Evolutionary conservation across 1,284 basidiomycete species (phyloP).

Genomic region (Waitea zeae): DNA sequence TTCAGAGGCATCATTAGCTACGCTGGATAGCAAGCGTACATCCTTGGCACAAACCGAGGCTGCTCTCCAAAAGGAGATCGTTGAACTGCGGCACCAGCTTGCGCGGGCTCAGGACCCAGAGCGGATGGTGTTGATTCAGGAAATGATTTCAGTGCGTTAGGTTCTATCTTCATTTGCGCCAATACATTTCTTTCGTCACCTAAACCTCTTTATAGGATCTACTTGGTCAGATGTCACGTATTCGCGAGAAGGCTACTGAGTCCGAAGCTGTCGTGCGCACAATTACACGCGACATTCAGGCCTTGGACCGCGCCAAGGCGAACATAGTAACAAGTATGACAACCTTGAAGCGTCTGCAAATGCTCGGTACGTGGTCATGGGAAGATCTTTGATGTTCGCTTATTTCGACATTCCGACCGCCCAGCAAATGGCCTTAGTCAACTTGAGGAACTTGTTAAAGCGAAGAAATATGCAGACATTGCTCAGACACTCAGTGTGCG

Average conservation of each 20-base stretch:
- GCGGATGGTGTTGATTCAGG: constrained; percentile 77
- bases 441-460: constrained; percentile 60
- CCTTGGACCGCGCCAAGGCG: constrained; percentile 86
- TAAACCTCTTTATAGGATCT: constrained; percentile 43
- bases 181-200: constrained; percentile 2
- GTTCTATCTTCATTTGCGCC: constrained; percentile 1
- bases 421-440: constrained; percentile 73
- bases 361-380: constrained; percentile 60
- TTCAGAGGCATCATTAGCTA: constrained; percentile 48
- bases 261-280: constrained; percentile 90
- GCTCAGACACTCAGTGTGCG: constrained; percentile 64
- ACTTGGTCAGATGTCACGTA: constrained; percentile 83
- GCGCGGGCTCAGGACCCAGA: constrained; percentile 65
- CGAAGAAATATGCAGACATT: constrained; percentile 71
- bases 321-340: constrained; percentile 87
- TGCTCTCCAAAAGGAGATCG: constrained; percentile 60
- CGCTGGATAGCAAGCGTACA: constrained; percentile 50
- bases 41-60: constrained; percentile 38
- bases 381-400: background rate
- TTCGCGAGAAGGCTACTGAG: constrained; percentile 89
- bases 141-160: constrained; percentile 72
- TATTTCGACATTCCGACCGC: constrained; percentile 1
- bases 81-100: constrained; percentile 47
- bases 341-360: constrained; percentile 79
- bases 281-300: constrained; percentile 94